Evolutionary conservation across 345 rosid species (phyloP).

Genomic region (Citrus hindsii): DNA sequence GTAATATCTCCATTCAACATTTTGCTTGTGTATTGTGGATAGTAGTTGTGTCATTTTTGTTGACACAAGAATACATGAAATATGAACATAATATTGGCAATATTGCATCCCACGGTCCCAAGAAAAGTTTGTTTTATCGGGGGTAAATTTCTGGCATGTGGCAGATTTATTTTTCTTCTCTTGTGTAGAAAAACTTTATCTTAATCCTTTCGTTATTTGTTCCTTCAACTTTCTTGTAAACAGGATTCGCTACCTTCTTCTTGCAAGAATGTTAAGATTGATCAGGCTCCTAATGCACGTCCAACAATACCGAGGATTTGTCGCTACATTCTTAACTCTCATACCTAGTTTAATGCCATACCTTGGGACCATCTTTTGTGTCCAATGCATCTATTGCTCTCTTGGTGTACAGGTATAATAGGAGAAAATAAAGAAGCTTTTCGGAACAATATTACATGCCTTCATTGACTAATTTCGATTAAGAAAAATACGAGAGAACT

Average conservation of each 20-base stretch:
- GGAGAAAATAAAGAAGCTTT: neutral
- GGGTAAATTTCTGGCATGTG: neutral
- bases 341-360: slow-evolving; percentile 97
- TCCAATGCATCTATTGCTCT: slow-evolving; percentile 86
- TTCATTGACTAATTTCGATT: neutral
- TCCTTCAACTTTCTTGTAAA: slow-evolving; percentile 13
- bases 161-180: neutral
- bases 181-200: neutral
- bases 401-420: slow-evolving; percentile 81
- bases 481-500: neutral
- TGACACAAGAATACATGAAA: neutral
- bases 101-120: neutral
- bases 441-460: neutral
- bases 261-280: slow-evolving; percentile 90
- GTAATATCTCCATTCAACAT: neutral
- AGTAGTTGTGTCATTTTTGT: neutral
- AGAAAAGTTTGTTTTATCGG: neutral
- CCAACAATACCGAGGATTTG: slow-evolving; percentile 69
- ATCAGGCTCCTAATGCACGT: slow-evolving; percentile 87
- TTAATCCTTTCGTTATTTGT: slow-evolving; percentile 8
- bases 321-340: slow-evolving; percentile 86
- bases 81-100: neutral
- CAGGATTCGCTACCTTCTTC: slow-evolving; percentile 98
- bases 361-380: slow-evolving; percentile 82
- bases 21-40: neutral